Base-by-base conservation (phyloP, 2,329 filamentous ascomycete genomes). In the Seiridium unicorne region DNA sequence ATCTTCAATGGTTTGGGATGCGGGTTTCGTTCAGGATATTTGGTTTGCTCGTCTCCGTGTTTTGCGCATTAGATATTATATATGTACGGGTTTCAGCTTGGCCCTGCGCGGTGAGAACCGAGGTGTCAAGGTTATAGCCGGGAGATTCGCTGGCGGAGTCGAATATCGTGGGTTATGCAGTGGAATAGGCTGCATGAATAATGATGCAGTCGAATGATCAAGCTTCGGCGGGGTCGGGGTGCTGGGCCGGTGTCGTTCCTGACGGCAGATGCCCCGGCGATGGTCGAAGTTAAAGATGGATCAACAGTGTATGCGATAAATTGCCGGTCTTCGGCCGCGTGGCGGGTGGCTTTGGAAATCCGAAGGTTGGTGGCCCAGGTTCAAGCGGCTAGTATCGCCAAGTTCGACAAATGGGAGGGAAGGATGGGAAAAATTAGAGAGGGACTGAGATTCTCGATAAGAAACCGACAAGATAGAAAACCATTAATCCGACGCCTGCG, bases 1-100 rank as follows among this genome's bases (percentile, higher is more conserved):
- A 69, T 69, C 48, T n/a, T 61, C 55, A 18, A 44, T 8, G 9
- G 9, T 38, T 4, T 13, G n/a, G 11, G 34, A 36, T 13, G 35
- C 32, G 49, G 32, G 35, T 18, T 35, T n/a, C 32, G 18, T 11
- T 3, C 9, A 36, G 32, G 49, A 13, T 53, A 18, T 35, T n/a
- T 35, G 13, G 49, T 9, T 32, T 5, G 26, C 35, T 5, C 35
- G 34, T 18, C 32, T 3, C 11, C 31, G 6, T 18, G 32, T 31
- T 35, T 53, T 53, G 49, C 49, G 35, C 49, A 53, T 53, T 53
- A 53, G 49, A 38, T 53, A 53, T 53, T 55, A 55, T 42, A 32
- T 44, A 26, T 8, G 35, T 35, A 35, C 44, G 9, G 35, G 18
- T 34, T 36, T 42, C 11, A n/a, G 51, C 35, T 26, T 36, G 34